These are phyloP conservation scores for Solanum piurae DNA, from an alignment of 257 asterid genomes.

Conservation along the genomic window DNA sequence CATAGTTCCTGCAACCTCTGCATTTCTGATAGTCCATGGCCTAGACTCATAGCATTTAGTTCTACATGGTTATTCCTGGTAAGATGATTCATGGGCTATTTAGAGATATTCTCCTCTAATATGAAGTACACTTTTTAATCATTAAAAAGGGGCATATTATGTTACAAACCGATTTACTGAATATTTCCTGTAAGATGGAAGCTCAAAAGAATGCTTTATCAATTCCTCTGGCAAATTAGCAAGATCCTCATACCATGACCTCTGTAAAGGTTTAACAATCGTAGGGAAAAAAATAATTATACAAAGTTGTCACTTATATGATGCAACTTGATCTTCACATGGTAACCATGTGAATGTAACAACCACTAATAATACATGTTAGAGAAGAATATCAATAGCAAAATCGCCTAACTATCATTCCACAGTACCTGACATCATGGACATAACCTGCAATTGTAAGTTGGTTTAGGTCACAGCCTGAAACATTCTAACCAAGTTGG, in stretches of 20 bases:
- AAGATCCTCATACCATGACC: conserved; percentile 20
- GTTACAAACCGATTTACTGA: conserved; percentile 3
- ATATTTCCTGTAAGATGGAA: conserved; percentile 45
- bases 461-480: neutral
- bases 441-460: neutral
- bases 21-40: conserved; percentile 39
- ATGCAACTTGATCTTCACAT: neutral
- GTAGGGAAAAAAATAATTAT: neutral
- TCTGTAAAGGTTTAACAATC: conserved; percentile 30
- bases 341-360: neutral
- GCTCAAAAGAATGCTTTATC: conserved; percentile 38
- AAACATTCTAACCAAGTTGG: neutral
- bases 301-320: neutral
- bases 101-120: conserved; percentile 7
- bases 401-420: neutral
- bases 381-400: neutral
- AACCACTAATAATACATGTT: neutral
- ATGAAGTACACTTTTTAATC: neutral
- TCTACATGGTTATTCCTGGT: conserved; percentile 27
- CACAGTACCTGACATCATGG: neutral
- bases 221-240: conserved; percentile 27
- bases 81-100: conserved; percentile 9
- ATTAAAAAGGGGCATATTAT: neutral
- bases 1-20: conserved; percentile 49
- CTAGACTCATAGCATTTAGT: conserved; percentile 20